Evolutionary conservation across 2,329 filamentous ascomycete genomes (phyloP).

Genomic region (Colletotrichum tamarilloi): DNA sequence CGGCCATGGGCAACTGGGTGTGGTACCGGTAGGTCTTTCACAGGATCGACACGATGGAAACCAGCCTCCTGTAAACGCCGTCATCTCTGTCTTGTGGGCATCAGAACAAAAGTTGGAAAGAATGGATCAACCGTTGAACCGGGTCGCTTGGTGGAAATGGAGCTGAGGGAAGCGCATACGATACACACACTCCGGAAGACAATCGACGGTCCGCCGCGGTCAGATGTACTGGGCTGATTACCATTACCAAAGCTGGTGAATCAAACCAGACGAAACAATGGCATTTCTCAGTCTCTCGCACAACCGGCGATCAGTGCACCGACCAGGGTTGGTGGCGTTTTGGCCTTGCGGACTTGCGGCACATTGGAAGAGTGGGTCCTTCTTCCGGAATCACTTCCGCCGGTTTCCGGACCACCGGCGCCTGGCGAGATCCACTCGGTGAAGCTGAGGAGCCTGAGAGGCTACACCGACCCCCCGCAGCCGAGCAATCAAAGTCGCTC

Average conservation of each 20-base stretch:
- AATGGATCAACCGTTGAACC: background rate
- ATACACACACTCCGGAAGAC: conserved; percentile 13
- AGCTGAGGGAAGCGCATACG: conserved; percentile 3
- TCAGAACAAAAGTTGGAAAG: background rate
- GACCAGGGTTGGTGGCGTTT: background rate
- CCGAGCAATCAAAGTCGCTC: background rate
- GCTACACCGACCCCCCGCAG: conserved; percentile 8
- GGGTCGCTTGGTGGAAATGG: conserved; percentile 2
- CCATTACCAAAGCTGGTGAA: conserved; percentile 16
- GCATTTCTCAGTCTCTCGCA: conserved; percentile 24
- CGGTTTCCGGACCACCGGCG: conserved; percentile 30
- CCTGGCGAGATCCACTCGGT: conserved; percentile 28
- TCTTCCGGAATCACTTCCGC: conserved; percentile 23
- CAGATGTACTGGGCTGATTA: background rate
- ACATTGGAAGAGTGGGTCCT: background rate
- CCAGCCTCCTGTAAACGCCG: background rate
- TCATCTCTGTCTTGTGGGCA: background rate
- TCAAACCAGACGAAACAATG: conserved; percentile 33
- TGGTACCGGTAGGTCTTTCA: background rate
- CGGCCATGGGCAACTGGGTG: background rate
- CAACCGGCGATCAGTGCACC: conserved; percentile 24
- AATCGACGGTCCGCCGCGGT: conserved; percentile 6
- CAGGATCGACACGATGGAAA: conserved; percentile 6
- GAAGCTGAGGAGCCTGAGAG: background rate
- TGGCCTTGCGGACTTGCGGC: conserved; percentile 15